Evolutionary conservation across 495 filamentous ascomycete species (phyloP), one percentile per base, ranked within the genome.

Genomic region (Glonium stellatum): DNA sequence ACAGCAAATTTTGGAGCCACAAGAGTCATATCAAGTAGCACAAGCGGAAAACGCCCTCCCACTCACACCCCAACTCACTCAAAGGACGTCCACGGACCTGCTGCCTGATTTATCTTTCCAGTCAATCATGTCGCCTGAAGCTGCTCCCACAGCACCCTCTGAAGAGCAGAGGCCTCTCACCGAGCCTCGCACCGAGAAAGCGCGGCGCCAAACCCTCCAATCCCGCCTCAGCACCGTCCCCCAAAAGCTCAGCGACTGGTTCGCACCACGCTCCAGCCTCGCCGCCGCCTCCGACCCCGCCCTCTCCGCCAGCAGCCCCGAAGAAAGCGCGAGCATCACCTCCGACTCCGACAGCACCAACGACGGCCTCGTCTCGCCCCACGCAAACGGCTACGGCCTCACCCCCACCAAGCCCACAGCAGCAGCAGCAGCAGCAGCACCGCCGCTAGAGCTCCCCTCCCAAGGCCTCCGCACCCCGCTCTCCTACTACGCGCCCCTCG

Each of bases 401-500:
- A 31, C 44, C 42, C 23, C 13, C 25, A 3, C 19, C 19, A 23
- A 31, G 27, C 22, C 13, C 42, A n/a, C 23, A 35, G 15, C 59
- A 0, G 39, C 51, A 21, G 11, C 34, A n/a, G 11, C n/a, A 22
- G n/a, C n/a, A n/a, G n/a, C n/a, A n/a, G n/a, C n/a, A n/a, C n/a
- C n/a, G n/a, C n/a, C n/a, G n/a, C n/a, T n/a, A n/a, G 48, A 51
- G 25, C 34, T 49, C 9, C 63, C 71, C 52, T 62, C 72, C 18
- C 71, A 73, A 11, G 82, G 82, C 15, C 71, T 92, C 12, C 81
- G 83, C 27, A 86, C 80, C 55, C 77, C 81, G 35, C 68, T 84
- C 5, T 80, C 83, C 0, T 88, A 89, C 63, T 92, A 84, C 64
- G 78, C 85, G 23, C 74, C 85, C 1, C 80, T 96, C 4, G 83